These are phyloP conservation scores for Barnettozyma wickerhamii DNA, from an alignment of 805 yeast species.

Conservation along the genomic window DNA sequence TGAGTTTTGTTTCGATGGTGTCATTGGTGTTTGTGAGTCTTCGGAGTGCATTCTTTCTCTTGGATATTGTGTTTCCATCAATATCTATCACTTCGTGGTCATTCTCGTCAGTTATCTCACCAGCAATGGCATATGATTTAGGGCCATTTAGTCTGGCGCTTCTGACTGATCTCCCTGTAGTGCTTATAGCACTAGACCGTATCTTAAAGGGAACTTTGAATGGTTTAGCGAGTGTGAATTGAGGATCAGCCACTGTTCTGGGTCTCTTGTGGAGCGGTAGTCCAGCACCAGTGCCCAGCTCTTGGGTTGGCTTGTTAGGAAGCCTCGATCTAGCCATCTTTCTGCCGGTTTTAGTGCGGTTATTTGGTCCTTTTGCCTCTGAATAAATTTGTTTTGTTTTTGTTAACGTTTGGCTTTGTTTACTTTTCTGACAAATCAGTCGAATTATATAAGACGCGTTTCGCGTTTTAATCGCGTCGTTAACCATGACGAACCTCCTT, in stretches of 20 bases:
- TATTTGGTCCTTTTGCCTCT: not conserved
- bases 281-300: conserved; percentile 68
- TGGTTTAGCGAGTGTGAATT: conserved; percentile 54
- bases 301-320: conserved; percentile 41
- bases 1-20: conserved; percentile 37
- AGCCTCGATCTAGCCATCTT: conserved; percentile 32
- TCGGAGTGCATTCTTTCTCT: conserved; percentile 56
- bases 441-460: no score
- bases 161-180: conserved; percentile 22
- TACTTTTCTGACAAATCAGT: no score
- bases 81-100: conserved; percentile 33
- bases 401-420: conserved; percentile 6
- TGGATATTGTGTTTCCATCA: conserved; percentile 28
- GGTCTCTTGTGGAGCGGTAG: conserved; percentile 53
- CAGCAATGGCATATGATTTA: conserved; percentile 34
- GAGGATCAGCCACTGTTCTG: conserved; percentile 48
- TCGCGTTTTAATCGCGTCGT: no score
- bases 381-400: conserved; percentile 1
- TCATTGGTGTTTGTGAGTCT: conserved; percentile 39
- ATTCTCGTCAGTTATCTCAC: conserved; percentile 21
- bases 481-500: no score
- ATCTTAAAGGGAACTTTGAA: conserved; percentile 58
- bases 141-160: conserved; percentile 34
- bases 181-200: conserved; percentile 21
- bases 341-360: not conserved